These are phyloP conservation scores for Globisporangium spiculum DNA, from an alignment of 352 stramenopile genomes.

Conservation along the genomic window DNA sequence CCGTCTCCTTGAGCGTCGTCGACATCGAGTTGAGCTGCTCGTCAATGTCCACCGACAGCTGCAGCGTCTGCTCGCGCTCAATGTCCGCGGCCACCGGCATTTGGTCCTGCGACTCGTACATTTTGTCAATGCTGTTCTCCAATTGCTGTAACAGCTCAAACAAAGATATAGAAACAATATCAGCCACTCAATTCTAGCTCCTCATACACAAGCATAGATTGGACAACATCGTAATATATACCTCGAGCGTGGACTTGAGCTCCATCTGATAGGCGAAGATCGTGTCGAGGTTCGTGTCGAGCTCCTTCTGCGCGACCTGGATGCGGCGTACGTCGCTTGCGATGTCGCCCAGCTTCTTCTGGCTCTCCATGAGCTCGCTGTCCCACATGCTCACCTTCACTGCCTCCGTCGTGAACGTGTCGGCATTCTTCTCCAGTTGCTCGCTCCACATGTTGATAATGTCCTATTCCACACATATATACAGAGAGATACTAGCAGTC, in stretches of 20 bases:
- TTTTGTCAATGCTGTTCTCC: slow-evolving; percentile 88
- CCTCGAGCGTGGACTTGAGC: slow-evolving; percentile 85
- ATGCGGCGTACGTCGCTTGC: slow-evolving; percentile 81
- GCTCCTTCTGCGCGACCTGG: slow-evolving; percentile 82
- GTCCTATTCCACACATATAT: slow-evolving; percentile 55
- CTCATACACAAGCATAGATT: background rate
- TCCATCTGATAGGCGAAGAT: slow-evolving; percentile 90
- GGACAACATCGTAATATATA: slow-evolving; percentile 17
- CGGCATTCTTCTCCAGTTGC: slow-evolving; percentile 79
- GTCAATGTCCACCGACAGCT: slow-evolving; percentile 84
- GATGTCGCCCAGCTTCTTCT: slow-evolving; percentile 82
- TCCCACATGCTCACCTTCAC: slow-evolving; percentile 89
- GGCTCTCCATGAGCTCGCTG: slow-evolving; percentile 80
- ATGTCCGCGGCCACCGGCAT: slow-evolving; percentile 84
- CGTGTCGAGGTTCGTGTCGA: slow-evolving; percentile 84
- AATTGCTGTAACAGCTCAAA: slow-evolving; percentile 48
- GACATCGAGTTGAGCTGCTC: slow-evolving; percentile 88
- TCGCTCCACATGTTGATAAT: slow-evolving; percentile 91
- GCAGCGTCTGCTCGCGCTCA: slow-evolving; percentile 82
- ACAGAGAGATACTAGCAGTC: background rate
- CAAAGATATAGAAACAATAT: slow-evolving; percentile 5
- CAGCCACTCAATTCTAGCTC: background rate
- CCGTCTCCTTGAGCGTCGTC: slow-evolving; percentile 83
- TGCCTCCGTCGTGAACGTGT: slow-evolving; percentile 85
- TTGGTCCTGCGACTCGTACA: slow-evolving; percentile 85